Percentiles rank a stretch among this genome's conserved stretches.
These are phyloP conservation scores for Boletus reticuloceps DNA, from an alignment of 768 basidiomycete genomes.

Conservation along the genomic window DNA sequence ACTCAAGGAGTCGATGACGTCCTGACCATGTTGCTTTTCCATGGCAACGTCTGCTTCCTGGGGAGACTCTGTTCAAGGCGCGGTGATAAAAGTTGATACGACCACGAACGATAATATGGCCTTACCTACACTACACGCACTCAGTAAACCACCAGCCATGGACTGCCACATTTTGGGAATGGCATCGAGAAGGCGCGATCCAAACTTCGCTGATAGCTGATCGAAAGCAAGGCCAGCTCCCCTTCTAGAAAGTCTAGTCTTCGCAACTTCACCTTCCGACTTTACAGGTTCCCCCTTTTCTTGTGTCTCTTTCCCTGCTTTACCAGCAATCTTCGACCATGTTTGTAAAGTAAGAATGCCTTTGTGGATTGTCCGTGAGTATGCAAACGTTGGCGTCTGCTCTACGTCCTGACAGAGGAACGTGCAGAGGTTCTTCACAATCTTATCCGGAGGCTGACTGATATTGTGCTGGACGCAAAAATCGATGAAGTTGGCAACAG, in stretches of 20 bases:
- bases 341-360: slow-evolving; percentile 78
- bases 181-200: slow-evolving; percentile 61
- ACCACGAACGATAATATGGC: not conserved
- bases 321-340: slow-evolving; percentile 35
- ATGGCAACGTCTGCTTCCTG: slow-evolving; percentile 62
- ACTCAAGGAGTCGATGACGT: slow-evolving; percentile 89
- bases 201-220: slow-evolving; percentile 75
- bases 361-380: slow-evolving; percentile 53
- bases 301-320: slow-evolving; percentile 37
- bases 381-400: slow-evolving; percentile 86
- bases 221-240: slow-evolving; percentile 85
- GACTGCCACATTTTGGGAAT: slow-evolving; percentile 97
- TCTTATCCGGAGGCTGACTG: slow-evolving; percentile 88
- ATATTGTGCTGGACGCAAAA: slow-evolving; percentile 76
- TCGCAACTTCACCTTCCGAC: slow-evolving; percentile 52
- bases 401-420: slow-evolving; percentile 92
- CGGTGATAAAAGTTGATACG: not conserved
- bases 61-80: slow-evolving; percentile 43
- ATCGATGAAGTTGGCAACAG: slow-evolving; percentile 85
- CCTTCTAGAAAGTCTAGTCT: slow-evolving; percentile 71
- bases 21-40: slow-evolving; percentile 76
- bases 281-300: slow-evolving; percentile 44
- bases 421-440: slow-evolving; percentile 94
- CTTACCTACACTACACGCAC: slow-evolving; percentile 66
- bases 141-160: slow-evolving; percentile 75